Evolutionary conservation across 1,284 basidiomycete species (phyloP).

Genomic region (Singerocomus rubriflavus): DNA sequence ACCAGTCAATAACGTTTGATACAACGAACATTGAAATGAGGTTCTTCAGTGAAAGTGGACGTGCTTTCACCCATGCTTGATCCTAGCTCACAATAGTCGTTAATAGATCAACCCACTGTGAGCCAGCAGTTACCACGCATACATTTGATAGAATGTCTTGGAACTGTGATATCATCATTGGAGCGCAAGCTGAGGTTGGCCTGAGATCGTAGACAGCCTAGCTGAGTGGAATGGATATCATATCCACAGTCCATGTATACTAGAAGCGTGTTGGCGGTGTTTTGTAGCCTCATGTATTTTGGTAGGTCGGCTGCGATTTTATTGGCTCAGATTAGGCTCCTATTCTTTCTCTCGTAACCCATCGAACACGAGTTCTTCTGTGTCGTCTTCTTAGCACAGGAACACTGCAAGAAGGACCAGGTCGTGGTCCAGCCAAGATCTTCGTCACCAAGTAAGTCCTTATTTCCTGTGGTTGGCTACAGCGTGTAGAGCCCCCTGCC

Average conservation of each 20-base stretch:
- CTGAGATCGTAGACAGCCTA: no score
- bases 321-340: not conserved
- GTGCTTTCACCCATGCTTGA: no score
- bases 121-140: no score
- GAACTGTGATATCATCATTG: no score
- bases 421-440: conserved; percentile 4
- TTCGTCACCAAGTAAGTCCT: conserved; percentile 10
- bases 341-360: not conserved
- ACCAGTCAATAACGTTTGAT: not conserved
- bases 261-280: no score
- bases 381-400: conserved; percentile 2
- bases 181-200: no score
- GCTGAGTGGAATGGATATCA: no score
- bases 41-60: not conserved
- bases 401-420: conserved; percentile 9
- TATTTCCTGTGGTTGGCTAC: not conserved
- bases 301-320: not conserved
- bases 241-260: no score
- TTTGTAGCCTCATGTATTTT: not conserved
- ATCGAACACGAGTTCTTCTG: conserved; percentile 3
- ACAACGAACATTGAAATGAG: not conserved
- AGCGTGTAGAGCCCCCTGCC: not conserved
- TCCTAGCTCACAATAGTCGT: no score
- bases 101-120: not conserved
- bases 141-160: no score